Base-by-base conservation (phyloP, 2,329 filamentous ascomycete species). In the Ascochyta pisi region DNA sequence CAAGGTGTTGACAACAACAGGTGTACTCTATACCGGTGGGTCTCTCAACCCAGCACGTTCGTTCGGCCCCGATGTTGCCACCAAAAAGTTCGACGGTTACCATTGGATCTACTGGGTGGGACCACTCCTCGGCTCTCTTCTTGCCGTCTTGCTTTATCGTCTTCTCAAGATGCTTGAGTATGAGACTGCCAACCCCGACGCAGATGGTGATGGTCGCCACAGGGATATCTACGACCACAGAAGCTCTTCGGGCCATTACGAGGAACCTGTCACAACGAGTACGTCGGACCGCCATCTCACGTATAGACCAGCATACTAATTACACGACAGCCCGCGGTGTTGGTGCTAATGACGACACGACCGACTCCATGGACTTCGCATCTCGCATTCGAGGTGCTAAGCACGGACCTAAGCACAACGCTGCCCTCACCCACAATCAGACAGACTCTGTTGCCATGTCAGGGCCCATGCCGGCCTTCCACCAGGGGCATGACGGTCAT, bases 51-150 rank as follows among this genome's bases (percentile, higher is more conserved):
- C 80, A 34, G 79, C 80, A 24, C 78, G 80, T 35, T 80, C 78
- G 1, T 79, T 82, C 61, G 80, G 78, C 22, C 80, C 80, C 19
- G 77, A 76, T 55, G 78, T 82, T n/a, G 70, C 78, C 27, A 69
- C 78, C 3, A 62, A 65, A 37, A 68, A 50, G 8, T 82, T 82
- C 62, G 71, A 77, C 5, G 62, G 69, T 39, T 76, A 81, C 56
- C 80, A 82, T 64, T 82, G 80, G 79, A 79, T 83, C 54, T 83
- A 83, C 67, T 83, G 81, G 81, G 54, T 82, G 41, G 81, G 81
- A 0, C 80, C 80, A 5, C 58, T 74, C 6, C 70, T 82, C 5
- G 81, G 81, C 16, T 66, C 79, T 3, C 51, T 81, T 12, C 53
- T 82, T 3, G 79, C 80, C 12, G 79, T 80, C 2, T 61, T 74